phyloP scores from a whole-genome alignment of 805 yeast genomes.

The Spathaspora sp. region DNA sequence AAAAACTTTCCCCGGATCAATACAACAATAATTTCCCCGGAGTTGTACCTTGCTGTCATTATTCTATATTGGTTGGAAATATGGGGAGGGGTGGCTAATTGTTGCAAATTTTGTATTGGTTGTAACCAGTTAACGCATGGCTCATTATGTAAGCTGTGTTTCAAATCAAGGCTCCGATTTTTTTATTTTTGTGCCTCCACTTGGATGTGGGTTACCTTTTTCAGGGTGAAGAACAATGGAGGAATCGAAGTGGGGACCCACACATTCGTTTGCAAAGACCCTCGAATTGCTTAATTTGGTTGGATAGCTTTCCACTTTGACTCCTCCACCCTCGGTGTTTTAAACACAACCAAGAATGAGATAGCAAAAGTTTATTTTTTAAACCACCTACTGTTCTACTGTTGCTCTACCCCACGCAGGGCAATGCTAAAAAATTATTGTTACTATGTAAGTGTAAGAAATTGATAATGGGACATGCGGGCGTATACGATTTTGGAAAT shows the following conservation, averaged over 20 bases:
- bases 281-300: neutral
- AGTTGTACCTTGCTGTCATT: neutral
- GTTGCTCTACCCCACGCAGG: neutral
- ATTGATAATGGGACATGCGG: neutral
- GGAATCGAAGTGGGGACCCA: neutral
- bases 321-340: neutral
- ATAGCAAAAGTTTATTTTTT: neutral
- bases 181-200: neutral
- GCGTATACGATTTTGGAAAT: neutral
- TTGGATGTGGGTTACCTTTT: neutral
- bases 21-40: neutral
- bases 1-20: neutral
- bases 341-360: neutral
- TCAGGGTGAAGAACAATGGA: neutral
- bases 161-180: neutral
- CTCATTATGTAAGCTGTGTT: neutral
- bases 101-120: neutral
- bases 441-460: neutral
- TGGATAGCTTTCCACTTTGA: neutral
- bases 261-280: neutral
- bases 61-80: neutral
- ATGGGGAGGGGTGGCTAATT: neutral
- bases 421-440: neutral
- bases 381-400: neutral
- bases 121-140: neutral